Base-by-base conservation (phyloP, 192 early-diverging fungal species). In the Pilobolus umbonatus region DNA sequence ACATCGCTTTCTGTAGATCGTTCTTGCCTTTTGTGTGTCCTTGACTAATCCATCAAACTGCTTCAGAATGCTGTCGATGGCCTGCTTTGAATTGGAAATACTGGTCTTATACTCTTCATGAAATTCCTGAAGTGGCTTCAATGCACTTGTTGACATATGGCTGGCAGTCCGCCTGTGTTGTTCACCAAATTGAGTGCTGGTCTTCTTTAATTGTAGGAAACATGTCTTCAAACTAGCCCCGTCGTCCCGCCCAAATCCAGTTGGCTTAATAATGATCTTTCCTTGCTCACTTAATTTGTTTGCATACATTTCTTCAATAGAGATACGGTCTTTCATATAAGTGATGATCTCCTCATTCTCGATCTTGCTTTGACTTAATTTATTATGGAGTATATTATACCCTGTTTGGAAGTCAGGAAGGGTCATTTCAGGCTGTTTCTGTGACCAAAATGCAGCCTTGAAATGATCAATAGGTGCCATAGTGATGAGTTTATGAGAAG, bases 331-430 rank as follows among this genome's bases (percentile, higher is more conserved):
- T 36, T 65, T 69, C 25, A 82, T 51, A 57, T 78, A 82, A 11
- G 45, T 51, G 30, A 82, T 55, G 32, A 82, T 65, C 61, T 82
- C 80, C 17, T 82, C 78, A 61, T 82, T 79, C 49, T 82, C 80
- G 3, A 71, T 46, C 15, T 61, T 77, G 22, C 78, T 72, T 45
- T 82, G 80, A 25, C 71, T 69, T 3, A 80, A 40, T 45, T 82
- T 82, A 21, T 67, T 61, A 71, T 82, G 78, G 15, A 82, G 66
- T 6, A 78, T 61, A 22, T 71, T 54, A 15, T 75, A 47, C 3
- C 80, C 80, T 2, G 56, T 62, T 32, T 64, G 51, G 55, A 77
- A 82, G 57, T 83, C 74, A 22, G 71, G 71, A 3, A 60, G 26
- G 5, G 45, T 40, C 4, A 55, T 24, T 2, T 51, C 40, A 10